Conservation (phyloP, 495 filamentous ascomycete species). For the Penicillium angulare region DNA sequence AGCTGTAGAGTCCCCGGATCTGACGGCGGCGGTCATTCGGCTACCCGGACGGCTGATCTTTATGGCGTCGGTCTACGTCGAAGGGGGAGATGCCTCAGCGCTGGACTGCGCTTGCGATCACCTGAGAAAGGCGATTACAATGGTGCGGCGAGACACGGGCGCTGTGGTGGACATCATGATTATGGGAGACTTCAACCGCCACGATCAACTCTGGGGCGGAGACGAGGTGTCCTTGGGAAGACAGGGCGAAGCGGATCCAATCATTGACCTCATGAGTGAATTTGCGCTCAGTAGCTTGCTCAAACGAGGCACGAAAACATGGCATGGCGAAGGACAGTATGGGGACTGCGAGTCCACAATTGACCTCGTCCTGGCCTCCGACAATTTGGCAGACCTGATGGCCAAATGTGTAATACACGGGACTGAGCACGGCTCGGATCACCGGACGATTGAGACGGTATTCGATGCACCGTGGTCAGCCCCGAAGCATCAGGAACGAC, state of each 20-base stretch:
- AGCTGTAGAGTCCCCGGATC: slow-evolving; percentile 21
- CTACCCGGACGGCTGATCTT: slow-evolving; percentile 21
- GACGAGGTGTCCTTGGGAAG: slow-evolving; percentile 25
- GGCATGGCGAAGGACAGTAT: slow-evolving; percentile 14
- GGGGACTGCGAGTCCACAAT: slow-evolving; percentile 28
- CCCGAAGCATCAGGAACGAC: slow-evolving; percentile 16
- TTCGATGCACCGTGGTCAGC: slow-evolving; percentile 17
- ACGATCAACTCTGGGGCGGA: slow-evolving; percentile 39
- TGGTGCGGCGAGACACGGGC: slow-evolving; percentile 13
- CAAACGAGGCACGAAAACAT: slow-evolving; percentile 31
- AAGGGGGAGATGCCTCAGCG: slow-evolving; percentile 10
- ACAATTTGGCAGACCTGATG: slow-evolving; percentile 14
- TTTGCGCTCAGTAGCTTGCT: slow-evolving; percentile 28
- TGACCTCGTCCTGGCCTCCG: slow-evolving; percentile 25
- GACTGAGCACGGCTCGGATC: slow-evolving; percentile 35
- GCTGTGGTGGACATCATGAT: slow-evolving; percentile 21
- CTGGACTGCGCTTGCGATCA: slow-evolving; percentile 9
- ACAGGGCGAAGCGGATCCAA: slow-evolving; percentile 34
- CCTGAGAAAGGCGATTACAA: slow-evolving; percentile 11
- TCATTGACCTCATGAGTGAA: slow-evolving; percentile 36
- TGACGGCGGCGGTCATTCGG: slow-evolving; percentile 24
- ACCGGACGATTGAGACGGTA: slow-evolving; percentile 29
- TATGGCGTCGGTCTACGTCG: slow-evolving; percentile 28
- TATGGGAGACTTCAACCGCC: slow-evolving; percentile 34
- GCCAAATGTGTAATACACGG: slow-evolving; percentile 25